Percentiles rank a stretch among this genome's conserved stretches.
Conservation (phyloP, 495 filamentous ascomycete species). For the Astrothelium macrocarpum region DNA sequence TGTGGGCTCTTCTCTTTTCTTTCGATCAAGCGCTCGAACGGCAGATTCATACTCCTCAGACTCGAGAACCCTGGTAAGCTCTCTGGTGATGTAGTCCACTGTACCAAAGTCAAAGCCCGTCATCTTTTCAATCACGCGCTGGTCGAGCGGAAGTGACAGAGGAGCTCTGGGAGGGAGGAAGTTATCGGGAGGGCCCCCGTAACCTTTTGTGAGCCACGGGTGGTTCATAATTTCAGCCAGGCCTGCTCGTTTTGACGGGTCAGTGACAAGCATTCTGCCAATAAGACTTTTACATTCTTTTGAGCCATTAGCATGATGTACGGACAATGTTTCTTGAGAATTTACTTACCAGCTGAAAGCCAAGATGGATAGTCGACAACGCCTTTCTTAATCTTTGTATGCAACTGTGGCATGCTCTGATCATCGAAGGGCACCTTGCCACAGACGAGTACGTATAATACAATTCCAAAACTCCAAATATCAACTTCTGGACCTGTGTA, state of each 20-base stretch:
- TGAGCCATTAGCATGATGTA: conserved; percentile 8
- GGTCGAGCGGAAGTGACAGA: conserved; percentile 73
- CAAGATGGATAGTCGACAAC: conserved; percentile 91
- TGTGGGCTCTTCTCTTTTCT: conserved; percentile 49
- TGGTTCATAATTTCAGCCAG: conserved; percentile 91
- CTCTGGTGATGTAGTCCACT: conserved; percentile 66
- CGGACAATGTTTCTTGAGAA: background rate
- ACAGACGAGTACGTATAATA: conserved; percentile 96
- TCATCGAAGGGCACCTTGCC: conserved; percentile 99
- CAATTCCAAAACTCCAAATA: conserved; percentile 98
- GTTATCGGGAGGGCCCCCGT: conserved; percentile 76
- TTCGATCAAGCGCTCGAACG: conserved; percentile 53
- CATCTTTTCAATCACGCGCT: conserved; percentile 80
- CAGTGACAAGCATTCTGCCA: conserved; percentile 91
- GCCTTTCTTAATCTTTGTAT: conserved; percentile 98
- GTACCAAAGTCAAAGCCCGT: conserved; percentile 96
- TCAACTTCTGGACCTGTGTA: conserved; percentile 97
- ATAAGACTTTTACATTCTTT: conserved; percentile 93
- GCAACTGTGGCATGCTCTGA: conserved; percentile 96
- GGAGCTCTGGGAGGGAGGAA: conserved; percentile 77
- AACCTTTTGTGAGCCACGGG: conserved; percentile 96
- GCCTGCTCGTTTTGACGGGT: conserved; percentile 76
- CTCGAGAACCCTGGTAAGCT: conserved; percentile 74
- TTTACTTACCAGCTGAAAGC: conserved; percentile 67
- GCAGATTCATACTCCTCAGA: conserved; percentile 88